Conservation (phyloP, 306 rosid genomes). For the Ammopiptanthus mongolicus region DNA sequence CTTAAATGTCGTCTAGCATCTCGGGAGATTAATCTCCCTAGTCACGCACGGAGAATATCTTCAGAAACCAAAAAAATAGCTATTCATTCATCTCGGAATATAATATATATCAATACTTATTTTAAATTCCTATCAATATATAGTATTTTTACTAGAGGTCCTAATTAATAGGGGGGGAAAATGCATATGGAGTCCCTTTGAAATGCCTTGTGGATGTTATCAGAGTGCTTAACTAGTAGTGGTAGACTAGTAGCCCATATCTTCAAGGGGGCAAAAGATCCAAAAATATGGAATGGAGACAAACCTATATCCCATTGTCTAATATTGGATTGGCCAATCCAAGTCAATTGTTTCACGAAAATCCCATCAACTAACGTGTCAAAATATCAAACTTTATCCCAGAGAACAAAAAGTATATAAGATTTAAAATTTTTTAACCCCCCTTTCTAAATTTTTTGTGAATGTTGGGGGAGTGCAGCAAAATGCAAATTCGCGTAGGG, state of each 20-base stretch:
- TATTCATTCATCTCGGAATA: too few relatives aligned
- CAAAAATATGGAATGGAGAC: conserved; percentile 24
- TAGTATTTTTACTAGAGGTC: too few relatives aligned
- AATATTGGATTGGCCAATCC: conserved; percentile 24
- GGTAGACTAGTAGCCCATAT: conserved; percentile 18
- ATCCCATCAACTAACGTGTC: conserved; percentile 6
- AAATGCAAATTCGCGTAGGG: background rate
- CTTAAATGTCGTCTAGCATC: too few relatives aligned
- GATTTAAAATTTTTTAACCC: background rate
- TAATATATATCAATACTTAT: too few relatives aligned
- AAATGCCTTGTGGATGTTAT: conserved; percentile 13
- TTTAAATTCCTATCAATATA: too few relatives aligned
- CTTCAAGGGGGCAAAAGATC: conserved; percentile 22
- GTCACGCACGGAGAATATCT: too few relatives aligned
- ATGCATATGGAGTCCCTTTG: conserved; percentile 23
- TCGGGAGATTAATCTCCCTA: too few relatives aligned
- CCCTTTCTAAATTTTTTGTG: background rate
- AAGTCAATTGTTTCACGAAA: conserved; percentile 18
- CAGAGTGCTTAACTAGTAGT: conserved; percentile 19
- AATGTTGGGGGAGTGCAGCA: background rate
- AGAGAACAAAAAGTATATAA: background rate
- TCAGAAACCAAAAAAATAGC: too few relatives aligned
- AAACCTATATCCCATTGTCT: conserved; percentile 23
- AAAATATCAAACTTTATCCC: background rate
- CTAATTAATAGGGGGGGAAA: background rate